Percentiles rank a stretch among this genome's conserved stretches.
phyloP scores from a whole-genome alignment of 768 basidiomycete genomes.

The Hydnomerulius pinastri region DNA sequence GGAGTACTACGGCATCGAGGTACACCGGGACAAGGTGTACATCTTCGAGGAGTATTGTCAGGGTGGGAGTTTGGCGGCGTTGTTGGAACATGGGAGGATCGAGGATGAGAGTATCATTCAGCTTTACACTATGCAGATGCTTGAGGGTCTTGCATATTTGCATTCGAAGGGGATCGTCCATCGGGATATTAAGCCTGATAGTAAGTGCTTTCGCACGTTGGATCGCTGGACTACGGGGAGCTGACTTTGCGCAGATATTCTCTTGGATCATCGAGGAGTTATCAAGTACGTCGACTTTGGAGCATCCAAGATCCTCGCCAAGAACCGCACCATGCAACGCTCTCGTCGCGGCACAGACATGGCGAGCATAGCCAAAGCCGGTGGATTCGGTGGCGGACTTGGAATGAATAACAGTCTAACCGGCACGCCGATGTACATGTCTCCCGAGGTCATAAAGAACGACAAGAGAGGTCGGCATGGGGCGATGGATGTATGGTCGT shows the following conservation, averaged over 20 bases:
- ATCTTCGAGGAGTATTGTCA: constrained; percentile 99
- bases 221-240: not conserved
- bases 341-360: constrained; percentile 60
- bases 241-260: constrained; percentile 68
- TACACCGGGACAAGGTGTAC: constrained; percentile 97
- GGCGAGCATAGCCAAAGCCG: constrained; percentile 30
- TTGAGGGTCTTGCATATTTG: constrained; percentile 91
- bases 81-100: constrained; percentile 91
- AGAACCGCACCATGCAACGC: constrained; percentile 78
- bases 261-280: constrained; percentile 85
- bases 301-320: constrained; percentile 93
- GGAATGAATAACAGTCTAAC: constrained; percentile 85
- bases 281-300: constrained; percentile 99
- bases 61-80: constrained; percentile 86
- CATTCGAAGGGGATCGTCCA: constrained; percentile 93
- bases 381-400: constrained; percentile 39
- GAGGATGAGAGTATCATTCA: constrained; percentile 97
- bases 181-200: constrained; percentile 98
- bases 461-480: constrained; percentile 86
- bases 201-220: constrained; percentile 55
- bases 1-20: constrained; percentile 98
- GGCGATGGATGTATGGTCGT: constrained; percentile 98
- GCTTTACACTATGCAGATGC: constrained; percentile 95
- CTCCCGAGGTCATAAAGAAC: constrained; percentile 96
- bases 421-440: constrained; percentile 99